A percentile compares a stretch with the other conserved stretches of the same genome.
Conservation (phyloP, 345 rosid species). For the Euphorbia lathyris region DNA sequence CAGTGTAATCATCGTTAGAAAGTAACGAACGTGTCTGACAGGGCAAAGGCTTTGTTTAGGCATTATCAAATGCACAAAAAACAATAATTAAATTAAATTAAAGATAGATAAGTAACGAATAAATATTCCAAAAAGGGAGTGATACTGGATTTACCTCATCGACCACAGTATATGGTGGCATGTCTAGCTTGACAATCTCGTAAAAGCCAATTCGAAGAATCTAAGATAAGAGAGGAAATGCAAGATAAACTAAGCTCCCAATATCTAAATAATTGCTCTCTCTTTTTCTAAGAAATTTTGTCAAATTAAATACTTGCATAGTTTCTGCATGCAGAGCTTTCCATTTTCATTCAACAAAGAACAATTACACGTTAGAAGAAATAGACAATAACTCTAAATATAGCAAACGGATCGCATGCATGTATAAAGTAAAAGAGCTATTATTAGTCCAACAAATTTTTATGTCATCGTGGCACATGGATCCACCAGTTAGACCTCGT, state of each 20-base stretch:
- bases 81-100: too few relatives aligned
- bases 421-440: not conserved
- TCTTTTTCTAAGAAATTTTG: not conserved
- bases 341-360: not conserved
- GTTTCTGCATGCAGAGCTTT: not conserved
- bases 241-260: not conserved
- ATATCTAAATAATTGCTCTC: not conserved
- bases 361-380: not conserved
- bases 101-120: not conserved
- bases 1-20: not conserved
- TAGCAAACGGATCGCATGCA: not conserved
- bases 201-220: slow-evolving; percentile 87
- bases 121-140: not conserved
- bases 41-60: not conserved
- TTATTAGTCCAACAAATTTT: not conserved
- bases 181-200: slow-evolving; percentile 86
- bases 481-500: not conserved
- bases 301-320: not conserved
- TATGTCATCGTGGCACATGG: too few relatives aligned
- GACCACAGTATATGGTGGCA: slow-evolving; percentile 95
- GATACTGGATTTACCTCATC: slow-evolving; percentile 59
- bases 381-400: not conserved
- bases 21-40: not conserved
- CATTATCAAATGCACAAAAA: not conserved
- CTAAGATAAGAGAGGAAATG: slow-evolving; percentile 32